A percentile compares a stretch with the other conserved stretches of the same genome.
These are phyloP conservation scores for Fusarium sororula DNA, from an alignment of 2,329 filamentous ascomycete species.

Conservation along the genomic window DNA sequence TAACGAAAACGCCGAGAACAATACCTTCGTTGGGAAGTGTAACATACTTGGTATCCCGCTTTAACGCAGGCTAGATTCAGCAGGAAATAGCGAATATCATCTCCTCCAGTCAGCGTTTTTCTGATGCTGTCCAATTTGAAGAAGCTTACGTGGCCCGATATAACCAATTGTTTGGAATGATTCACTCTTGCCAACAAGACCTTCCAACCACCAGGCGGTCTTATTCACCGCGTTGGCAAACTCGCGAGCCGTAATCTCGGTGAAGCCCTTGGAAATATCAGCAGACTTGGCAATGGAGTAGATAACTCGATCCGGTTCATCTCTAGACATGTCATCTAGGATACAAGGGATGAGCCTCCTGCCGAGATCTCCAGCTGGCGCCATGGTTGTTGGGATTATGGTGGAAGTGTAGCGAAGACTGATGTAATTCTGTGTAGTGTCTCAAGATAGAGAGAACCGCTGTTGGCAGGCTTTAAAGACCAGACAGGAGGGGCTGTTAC, in stretches of 20 bases:
- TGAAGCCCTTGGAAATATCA: fast-evolving
- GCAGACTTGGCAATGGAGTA: not conserved
- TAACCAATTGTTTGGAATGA: not conserved
- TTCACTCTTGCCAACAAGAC: not conserved
- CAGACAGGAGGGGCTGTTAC: not conserved
- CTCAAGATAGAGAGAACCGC: fast-evolving
- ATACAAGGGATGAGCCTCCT: not conserved
- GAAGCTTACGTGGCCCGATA: not conserved
- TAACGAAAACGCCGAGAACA: not conserved
- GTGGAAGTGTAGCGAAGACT: not conserved
- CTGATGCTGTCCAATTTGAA: fast-evolving
- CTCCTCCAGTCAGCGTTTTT: not conserved
- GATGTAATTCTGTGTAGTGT: fast-evolving
- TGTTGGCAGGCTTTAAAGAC: not conserved
- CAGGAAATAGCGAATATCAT: not conserved
- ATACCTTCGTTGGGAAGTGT: fast-evolving
- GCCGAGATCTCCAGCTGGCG: not conserved
- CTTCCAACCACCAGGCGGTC: not conserved
- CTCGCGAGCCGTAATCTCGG: not conserved
- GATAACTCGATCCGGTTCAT: not conserved
- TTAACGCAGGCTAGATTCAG: not conserved
- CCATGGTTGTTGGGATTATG: not conserved
- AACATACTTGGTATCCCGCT: not conserved
- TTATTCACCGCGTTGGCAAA: not conserved
- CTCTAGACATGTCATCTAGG: not conserved